Conservation (phyloP, 257 asterid species). For the Pogostemon cablin region DNA sequence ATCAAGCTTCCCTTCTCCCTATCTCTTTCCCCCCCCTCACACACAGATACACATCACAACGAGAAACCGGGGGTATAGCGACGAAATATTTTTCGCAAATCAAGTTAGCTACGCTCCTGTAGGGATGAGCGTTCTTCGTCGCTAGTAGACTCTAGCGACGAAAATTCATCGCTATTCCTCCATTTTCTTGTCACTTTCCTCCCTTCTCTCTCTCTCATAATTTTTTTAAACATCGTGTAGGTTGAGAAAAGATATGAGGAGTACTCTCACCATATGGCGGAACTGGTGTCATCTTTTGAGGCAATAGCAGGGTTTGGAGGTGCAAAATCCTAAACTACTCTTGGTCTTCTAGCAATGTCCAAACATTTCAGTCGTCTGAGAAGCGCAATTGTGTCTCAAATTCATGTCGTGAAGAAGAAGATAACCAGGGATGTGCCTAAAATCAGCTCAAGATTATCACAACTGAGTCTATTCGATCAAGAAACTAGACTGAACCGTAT, state of each 20-base stretch:
- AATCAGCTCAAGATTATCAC: slow-evolving; percentile 61
- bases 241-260: slow-evolving; percentile 82
- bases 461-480: slow-evolving; percentile 62
- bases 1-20: background rate
- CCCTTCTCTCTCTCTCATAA: too few relatives aligned
- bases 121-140: too few relatives aligned
- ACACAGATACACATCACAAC: too few relatives aligned
- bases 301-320: slow-evolving; percentile 69
- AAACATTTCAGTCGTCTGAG: slow-evolving; percentile 71
- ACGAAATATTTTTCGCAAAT: too few relatives aligned
- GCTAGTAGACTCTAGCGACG: too few relatives aligned
- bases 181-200: too few relatives aligned
- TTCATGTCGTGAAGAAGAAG: slow-evolving; percentile 46
- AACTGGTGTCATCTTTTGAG: slow-evolving; percentile 67
- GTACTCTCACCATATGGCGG: slow-evolving; percentile 66
- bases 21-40: too few relatives aligned
- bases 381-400: slow-evolving; percentile 65
- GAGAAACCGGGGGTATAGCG: too few relatives aligned
- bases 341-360: slow-evolving; percentile 88
- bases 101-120: too few relatives aligned
- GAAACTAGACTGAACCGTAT: slow-evolving; percentile 43
- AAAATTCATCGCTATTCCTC: too few relatives aligned
- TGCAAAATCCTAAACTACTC: slow-evolving; percentile 77
- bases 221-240: slow-evolving; percentile 31
- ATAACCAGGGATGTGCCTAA: slow-evolving; percentile 57